Percentiles rank a stretch among this genome's conserved stretches.
phyloP scores from a whole-genome alignment of 176 grass and related monocot genomes.

The Cenchrus purpureus region DNA sequence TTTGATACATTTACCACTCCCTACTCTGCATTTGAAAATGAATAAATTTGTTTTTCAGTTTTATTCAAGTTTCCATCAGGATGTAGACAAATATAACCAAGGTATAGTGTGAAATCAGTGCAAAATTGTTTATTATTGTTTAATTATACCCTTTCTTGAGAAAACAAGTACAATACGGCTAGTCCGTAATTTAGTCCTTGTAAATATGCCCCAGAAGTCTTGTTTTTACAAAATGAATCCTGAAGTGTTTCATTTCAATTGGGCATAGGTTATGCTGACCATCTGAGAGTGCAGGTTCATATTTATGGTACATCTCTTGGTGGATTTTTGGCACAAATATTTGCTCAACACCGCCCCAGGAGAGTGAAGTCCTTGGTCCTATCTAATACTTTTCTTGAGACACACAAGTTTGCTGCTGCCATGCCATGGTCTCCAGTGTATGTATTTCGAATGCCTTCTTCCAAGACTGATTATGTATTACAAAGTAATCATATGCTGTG shows the following conservation, averaged over 20 bases:
- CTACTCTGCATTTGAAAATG: conserved; percentile 16
- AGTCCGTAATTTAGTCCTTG: not conserved
- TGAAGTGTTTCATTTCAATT: conserved; percentile 2
- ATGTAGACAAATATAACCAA: not conserved
- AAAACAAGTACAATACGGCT: not conserved
- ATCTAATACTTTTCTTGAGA: conserved; percentile 96
- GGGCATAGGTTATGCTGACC: conserved; percentile 6
- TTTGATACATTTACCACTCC: conserved; percentile 15
- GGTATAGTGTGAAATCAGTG: not conserved
- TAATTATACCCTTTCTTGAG: conserved; percentile 22
- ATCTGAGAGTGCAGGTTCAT: conserved; percentile 68
- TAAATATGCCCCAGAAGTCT: conserved; percentile 5
- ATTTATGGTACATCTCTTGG: conserved; percentile 99
- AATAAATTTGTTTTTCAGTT: not conserved
- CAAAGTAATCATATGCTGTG: not conserved
- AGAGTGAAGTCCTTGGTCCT: conserved; percentile 92
- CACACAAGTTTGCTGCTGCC: conserved; percentile 85
- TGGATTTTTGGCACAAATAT: conserved; percentile 95
- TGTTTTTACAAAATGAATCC: conserved; percentile 10
- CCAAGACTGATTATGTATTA: not conserved
- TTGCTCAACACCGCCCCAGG: conserved; percentile 86
- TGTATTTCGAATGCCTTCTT: conserved; percentile 23
- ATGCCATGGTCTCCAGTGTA: conserved; percentile 99
- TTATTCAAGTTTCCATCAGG: not conserved
- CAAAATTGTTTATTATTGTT: not conserved